Base-by-base conservation (phyloP, 1,284 basidiomycete genomes). In the Exobasidium cylindrosporum region DNA sequence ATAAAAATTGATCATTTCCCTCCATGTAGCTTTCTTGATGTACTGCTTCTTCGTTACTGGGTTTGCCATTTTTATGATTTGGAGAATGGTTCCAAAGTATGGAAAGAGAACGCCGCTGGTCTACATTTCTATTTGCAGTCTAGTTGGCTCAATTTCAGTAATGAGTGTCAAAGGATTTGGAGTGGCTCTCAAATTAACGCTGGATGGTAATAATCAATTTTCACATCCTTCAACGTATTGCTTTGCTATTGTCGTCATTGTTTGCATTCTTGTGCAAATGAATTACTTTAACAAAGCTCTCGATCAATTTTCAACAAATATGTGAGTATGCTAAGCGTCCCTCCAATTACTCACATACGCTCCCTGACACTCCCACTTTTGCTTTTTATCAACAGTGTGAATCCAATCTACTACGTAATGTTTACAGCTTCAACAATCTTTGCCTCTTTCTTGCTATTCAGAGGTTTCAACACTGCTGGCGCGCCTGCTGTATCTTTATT, bases 281-380 rank as follows among this genome's bases (percentile, higher is more conserved):
- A 95, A 97, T 83, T 98, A 96, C 83, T 97, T 97, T 83, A 98
- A 97, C 85, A 97, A 97, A 80, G 96, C 95, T 0, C 85, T 98
- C 58, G 95, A 97, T 79, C 91, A 89, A 1, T 98, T 97, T 82
- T 93, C 92, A 3, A 97, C 95, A 49, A 98, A 97, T 78, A 91
- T 97, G 35, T 40, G 35, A 40, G 35, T 40, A 7, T 40, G 17
- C 7, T 7, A 40, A 91, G 2, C 24, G n/a, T n/a, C n/a, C n/a
- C n/a, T n/a, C n/a, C n/a, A n/a, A n/a, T n/a, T n/a, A n/a, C n/a
- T n/a, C n/a, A n/a, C n/a, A n/a, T n/a, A n/a, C n/a, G n/a, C n/a
- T n/a, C n/a, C n/a, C n/a, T n/a, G n/a, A n/a, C n/a, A n/a, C n/a
- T 54, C 52, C 32, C 78, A 92, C 91, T 40, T 7, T 17, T 17